Conservation (phyloP, 345 rosid species). For the Hibiscus trionum region DNA sequence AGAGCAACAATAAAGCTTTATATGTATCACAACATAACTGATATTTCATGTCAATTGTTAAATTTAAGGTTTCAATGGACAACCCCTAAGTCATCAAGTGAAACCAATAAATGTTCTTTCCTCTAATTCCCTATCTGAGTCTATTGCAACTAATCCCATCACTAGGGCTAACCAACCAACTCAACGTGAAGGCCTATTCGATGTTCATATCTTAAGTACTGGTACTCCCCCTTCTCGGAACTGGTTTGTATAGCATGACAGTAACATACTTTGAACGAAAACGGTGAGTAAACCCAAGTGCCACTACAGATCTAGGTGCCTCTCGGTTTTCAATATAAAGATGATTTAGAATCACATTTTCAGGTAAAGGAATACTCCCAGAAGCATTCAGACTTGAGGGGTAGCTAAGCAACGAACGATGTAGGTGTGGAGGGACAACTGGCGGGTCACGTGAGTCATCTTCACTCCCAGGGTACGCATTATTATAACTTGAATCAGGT, state of each 20-base stretch:
- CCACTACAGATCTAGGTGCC: conserved; percentile 78
- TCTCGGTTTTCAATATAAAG: conserved; percentile 84
- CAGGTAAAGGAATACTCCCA: conserved; percentile 49
- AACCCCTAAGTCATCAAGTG: conserved; percentile 6
- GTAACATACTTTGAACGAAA: conserved; percentile 82
- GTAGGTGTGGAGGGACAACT: conserved; percentile 67
- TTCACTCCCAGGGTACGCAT: conserved; percentile 47
- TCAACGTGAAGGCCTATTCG: background rate
- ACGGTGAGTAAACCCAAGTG: conserved; percentile 90
- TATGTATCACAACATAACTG: conserved; percentile 1
- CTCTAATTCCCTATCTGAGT: conserved; percentile 16
- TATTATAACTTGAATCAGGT: conserved; percentile 90
- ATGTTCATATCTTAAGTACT: conserved; percentile 34
- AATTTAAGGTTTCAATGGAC: conserved; percentile 9
- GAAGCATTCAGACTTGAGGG: conserved; percentile 39
- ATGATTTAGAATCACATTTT: conserved; percentile 70
- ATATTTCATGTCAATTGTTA: conserved; percentile 10
- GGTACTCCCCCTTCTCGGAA: conserved; percentile 56
- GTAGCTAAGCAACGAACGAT: conserved; percentile 51
- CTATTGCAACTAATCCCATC: conserved; percentile 16
- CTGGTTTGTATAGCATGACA: conserved; percentile 88
- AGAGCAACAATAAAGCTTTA: conserved; percentile 6
- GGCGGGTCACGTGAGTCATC: conserved; percentile 95
- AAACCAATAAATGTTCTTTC: conserved; percentile 15
- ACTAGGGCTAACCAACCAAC: conserved; percentile 11